phyloP scores from a whole-genome alignment of 139 green algal species.

The Chlamydomonas schloesseri region DNA sequence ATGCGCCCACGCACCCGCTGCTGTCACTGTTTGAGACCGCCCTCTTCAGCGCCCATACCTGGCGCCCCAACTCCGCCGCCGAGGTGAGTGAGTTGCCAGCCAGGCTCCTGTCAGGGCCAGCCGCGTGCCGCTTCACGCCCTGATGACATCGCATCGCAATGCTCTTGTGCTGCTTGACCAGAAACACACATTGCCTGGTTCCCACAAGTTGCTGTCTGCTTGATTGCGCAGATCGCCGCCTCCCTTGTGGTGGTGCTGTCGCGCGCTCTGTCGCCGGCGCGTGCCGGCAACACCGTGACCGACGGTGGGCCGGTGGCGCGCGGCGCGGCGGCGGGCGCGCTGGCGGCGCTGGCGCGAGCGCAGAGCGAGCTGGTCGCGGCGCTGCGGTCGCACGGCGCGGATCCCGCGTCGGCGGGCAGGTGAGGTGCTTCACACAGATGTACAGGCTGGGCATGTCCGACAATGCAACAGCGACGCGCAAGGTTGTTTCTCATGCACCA shows the following conservation, averaged over 20 bases:
- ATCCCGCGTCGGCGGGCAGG: slow-evolving; percentile 26
- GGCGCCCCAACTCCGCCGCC: background rate
- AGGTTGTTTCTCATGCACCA: too few species aligned
- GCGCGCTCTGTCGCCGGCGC: background rate
- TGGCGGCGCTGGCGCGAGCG: background rate
- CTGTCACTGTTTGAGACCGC: slow-evolving; percentile 27
- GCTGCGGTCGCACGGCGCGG: slow-evolving; percentile 3
- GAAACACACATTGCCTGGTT: too few species aligned
- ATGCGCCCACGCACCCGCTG: slow-evolving; percentile 24
- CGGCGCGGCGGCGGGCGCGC: background rate
- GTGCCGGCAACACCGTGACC: background rate
- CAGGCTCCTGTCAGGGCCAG: background rate
- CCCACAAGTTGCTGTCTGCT: too few species aligned
- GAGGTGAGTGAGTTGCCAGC: slow-evolving; percentile 11
- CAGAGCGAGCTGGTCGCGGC: background rate
- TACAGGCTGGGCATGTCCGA: too few species aligned
- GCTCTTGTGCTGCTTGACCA: too few species aligned
- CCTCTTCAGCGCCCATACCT: background rate
- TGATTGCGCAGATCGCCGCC: slow-evolving; percentile 12
- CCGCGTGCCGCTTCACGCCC: too few species aligned
- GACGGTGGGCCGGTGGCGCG: background rate
- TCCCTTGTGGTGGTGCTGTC: slow-evolving; percentile 7
- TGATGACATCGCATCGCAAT: too few species aligned
- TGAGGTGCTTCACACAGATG: too few species aligned
- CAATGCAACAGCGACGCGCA: too few species aligned